These are phyloP conservation scores for Wickerhamiella siamensis DNA, from an alignment of 805 yeast genomes.

Conservation along the genomic window DNA sequence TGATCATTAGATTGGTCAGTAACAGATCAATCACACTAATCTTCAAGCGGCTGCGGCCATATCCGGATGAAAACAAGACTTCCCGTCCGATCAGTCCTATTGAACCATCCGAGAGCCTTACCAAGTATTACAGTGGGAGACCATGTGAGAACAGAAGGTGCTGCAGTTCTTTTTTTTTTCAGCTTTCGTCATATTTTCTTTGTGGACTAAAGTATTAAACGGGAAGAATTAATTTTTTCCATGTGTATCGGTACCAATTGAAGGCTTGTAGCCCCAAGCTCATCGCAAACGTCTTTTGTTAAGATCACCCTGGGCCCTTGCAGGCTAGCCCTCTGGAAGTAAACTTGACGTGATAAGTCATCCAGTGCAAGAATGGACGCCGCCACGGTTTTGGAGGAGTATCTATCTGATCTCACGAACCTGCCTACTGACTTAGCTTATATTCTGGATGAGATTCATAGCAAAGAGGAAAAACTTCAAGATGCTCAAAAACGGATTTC, in stretches of 20 bases:
- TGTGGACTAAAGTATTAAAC: no score
- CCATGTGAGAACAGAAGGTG: background rate
- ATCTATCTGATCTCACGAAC: conserved; percentile 49
- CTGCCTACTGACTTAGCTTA: conserved; percentile 78
- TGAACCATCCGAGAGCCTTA: background rate
- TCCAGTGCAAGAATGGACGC: conserved; percentile 89
- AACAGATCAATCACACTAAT: no score
- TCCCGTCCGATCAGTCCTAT: background rate
- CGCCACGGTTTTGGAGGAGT: conserved; percentile 64
- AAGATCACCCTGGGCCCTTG: no score
- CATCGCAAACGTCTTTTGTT: no score
- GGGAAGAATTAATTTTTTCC: no score
- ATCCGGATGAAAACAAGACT: background rate
- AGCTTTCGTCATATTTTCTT: no score
- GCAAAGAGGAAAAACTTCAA: conserved; percentile 49
- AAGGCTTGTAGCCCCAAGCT: no score
- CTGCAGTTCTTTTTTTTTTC: background rate
- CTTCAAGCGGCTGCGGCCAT: background rate
- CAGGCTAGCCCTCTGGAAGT: no score
- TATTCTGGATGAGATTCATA: conserved; percentile 61
- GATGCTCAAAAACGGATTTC: conserved; percentile 54
- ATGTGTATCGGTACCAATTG: no score
- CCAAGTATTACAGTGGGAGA: background rate
- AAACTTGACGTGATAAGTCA: no score
- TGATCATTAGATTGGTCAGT: no score